Base-by-base conservation (phyloP, 1,284 basidiomycete genomes). In the Sanghuangporus sanghuang region DNA sequence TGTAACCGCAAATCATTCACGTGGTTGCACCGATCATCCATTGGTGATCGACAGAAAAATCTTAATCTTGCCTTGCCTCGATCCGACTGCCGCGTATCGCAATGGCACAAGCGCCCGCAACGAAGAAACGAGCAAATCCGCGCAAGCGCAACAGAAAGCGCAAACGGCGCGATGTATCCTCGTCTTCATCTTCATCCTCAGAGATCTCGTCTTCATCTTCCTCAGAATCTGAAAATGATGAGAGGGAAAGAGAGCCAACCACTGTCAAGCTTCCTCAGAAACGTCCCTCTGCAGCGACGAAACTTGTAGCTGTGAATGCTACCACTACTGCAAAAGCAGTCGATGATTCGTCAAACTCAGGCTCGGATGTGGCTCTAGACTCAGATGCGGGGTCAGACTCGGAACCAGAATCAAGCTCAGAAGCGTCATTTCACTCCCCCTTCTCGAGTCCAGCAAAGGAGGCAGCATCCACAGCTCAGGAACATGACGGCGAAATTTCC, bases 111-210 rank as follows among this genome's bases (percentile, higher is more conserved):
- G 14, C 12, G 12, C 12, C 53, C 16, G 14, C 11, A 6, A 6
- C 53, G 4, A 18, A 5, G 12, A 35, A 54, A 35, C 53, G 12
- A 7, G 32, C 53, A 1, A n/a, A 11, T 18, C 53, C 53, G 9
- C 53, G 53, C 53, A 78, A 74, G 68, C 74, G 78, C 27, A 76
- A 71, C 59, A 71, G 77, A 60, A 79, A 78, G 67, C 73, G 78
- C 46, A 79, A 78, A 60, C 68, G 78, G 42, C 74, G 77, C 56
- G 73, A 73, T 11, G 75, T 73, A 8, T 76, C 75, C 0, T 78
- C 77, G 0, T 73, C 64, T 9, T 69, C 68, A 2, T 70, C 68
- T 9, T 75, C 76, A 6, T 73, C 75, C 9, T 74, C 75, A n/a
- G 72, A 73, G 2, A 66, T 67, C 42, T 63, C 60, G 7, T 42